Percentiles rank a stretch among this genome's conserved stretches.
Evolutionary conservation across 2,329 filamentous ascomycete genomes (phyloP).

Genomic region (Aspergillus chevalieri): DNA sequence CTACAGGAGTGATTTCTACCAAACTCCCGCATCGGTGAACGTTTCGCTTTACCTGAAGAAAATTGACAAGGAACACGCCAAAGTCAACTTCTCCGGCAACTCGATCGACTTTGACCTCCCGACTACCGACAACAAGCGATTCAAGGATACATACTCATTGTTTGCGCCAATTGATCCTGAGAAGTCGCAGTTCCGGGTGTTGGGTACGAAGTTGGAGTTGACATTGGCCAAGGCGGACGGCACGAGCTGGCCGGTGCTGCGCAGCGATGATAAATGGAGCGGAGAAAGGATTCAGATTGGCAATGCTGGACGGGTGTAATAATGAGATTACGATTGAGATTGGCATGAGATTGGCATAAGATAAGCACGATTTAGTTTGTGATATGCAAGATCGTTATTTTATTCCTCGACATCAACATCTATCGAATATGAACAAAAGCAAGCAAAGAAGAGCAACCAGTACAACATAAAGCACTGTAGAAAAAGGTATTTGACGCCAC

Average conservation of each 20-base stretch:
- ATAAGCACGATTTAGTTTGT: background rate
- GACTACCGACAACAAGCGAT: conserved; percentile 83
- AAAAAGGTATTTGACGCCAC: conserved; percentile 37
- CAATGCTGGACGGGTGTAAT: conserved; percentile 59
- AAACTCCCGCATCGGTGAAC: conserved; percentile 77
- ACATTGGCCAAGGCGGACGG: conserved; percentile 67
- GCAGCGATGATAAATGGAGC: conserved; percentile 66
- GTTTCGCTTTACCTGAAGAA: conserved; percentile 95
- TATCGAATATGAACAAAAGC: no score
- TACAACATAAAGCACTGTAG: conserved; percentile 6
- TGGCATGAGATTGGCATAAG: background rate
- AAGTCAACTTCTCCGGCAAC: conserved; percentile 60
- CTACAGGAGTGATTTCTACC: conserved; percentile 80
- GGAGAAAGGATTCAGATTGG: conserved; percentile 88
- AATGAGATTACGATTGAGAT: background rate
- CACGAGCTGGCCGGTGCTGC: conserved; percentile 75
- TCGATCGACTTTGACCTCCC: conserved; percentile 70
- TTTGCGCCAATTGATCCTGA: conserved; percentile 70
- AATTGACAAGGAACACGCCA: conserved; percentile 75
- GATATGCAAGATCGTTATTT: background rate
- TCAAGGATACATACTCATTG: conserved; percentile 65
- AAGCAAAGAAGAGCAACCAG: background rate
- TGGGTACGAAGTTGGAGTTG: conserved; percentile 86
- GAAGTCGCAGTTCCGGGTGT: conserved; percentile 70
- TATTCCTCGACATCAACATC: no score